Evolutionary conservation across 305 asterid genomes (phyloP), one percentile per base, ranked within the genome.

Genomic region (Nicotiana rustica): DNA sequence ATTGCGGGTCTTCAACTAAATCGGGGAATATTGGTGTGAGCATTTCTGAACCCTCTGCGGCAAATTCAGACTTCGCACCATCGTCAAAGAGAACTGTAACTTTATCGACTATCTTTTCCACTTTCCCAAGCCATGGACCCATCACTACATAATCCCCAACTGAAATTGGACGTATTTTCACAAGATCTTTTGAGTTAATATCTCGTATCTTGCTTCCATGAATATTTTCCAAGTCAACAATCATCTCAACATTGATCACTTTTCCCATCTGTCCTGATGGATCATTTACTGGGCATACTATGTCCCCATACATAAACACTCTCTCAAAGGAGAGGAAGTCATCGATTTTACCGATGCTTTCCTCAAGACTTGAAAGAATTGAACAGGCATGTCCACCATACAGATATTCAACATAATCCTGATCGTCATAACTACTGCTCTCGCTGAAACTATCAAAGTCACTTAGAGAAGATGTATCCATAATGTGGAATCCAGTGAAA

Each of bases 91-190:
- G 83, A 62, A 96, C 71, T 49, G 87, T 88, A 67, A 96, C 66
- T 59, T 84, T 78, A 84, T 96, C 98, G 17, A 90, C 82, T 38
- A 91, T 85, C 62, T 90, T 91, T 64, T 90, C 97, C 7, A 92
- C 93, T 92, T 92, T 95, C 77, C 99, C 99, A 44, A 93, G 87
- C 99, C 99, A 96, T 66, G 96, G 83, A 29, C 93, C 98, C 18
- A 8, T 83, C 21, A 90, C 87, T 38, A 92, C 98, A 71, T 83
- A 87, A 84, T 96, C 97, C 41, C 92, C 95, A 33, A 88, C 85
- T 12, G 94, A 90, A 62, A 93, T 77, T 0, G 94, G 85, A 52
- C 92, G 94, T n/a, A 96, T 78, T 85, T 85, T 96, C 62, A 68
- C 91, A 71, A 96, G 90, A 69, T 85, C 67, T 61, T 79, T 84